Evolutionary conservation across 2,329 filamentous ascomycete species (phyloP), one percentile per base, ranked within the genome.

Genomic region (Didymella lethalis): DNA sequence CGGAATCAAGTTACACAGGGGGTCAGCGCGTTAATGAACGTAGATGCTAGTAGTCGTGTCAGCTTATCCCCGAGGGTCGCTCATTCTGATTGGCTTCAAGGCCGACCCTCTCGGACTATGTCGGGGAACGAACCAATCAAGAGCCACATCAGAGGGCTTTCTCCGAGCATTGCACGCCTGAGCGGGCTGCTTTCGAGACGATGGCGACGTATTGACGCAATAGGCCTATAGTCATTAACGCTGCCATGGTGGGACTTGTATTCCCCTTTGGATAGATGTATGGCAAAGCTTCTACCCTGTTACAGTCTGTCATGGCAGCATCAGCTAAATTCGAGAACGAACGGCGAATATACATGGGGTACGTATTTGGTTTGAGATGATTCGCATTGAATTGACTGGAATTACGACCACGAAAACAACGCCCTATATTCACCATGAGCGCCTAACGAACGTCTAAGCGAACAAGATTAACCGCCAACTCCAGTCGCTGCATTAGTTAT

Each of bases 41-140:
- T 40, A 43, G 23, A 14, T 23, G 23, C 31, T 20, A 10, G n/a
- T 16, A 41, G 6, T 50, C 36, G 48, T 38, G 44, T 20, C 44
- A 14, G 16, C 26, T 32, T 45, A 49, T 40, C 7, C n/a, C 55
- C 49, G 45, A 59, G 8, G 7, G 16, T 7, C 23, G 25, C 10
- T 34, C 10, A 18, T n/a, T 49, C 8, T 58, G 56, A 59, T 59
- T 59, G 56, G 56, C 18, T 18, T 16, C 5, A 3, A 18, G 8
- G 34, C 54, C 54, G 45, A 44, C 23, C 6, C n/a, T 11, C 6
- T 40, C n/a, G 4, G 38, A 4, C 20, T 41, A 3, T 16, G 2
- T 23, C 36, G 36, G 36, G 11, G 3, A 40, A 11, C 36, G 5
- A 41, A 20, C 38, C 38, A 41, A 41, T 41, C 38, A 41, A 14